These are phyloP conservation scores for Candida mesenterica DNA, from an alignment of 1,139 yeast genomes.

Conservation along the genomic window DNA sequence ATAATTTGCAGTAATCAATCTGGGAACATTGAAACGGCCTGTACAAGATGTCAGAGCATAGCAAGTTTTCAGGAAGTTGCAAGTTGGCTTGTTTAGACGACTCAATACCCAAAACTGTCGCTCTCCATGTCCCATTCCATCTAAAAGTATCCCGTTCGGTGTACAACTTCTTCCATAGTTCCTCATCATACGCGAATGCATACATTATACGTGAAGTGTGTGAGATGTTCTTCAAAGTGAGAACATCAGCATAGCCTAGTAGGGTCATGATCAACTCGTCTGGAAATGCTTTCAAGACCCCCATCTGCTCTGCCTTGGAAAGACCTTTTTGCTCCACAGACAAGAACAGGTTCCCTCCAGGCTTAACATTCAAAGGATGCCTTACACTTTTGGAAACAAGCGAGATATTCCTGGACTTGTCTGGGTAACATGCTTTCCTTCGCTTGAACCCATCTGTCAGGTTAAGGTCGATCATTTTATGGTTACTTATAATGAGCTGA, in stretches of 20 bases:
- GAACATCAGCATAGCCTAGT: constrained; percentile 42
- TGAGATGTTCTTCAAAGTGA: constrained; percentile 49
- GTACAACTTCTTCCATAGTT: constrained; percentile 68
- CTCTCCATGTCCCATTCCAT: constrained; percentile 87
- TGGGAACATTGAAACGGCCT: constrained; percentile 81
- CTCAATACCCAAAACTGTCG: constrained; percentile 48
- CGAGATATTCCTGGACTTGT: constrained; percentile 23
- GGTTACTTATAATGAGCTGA: too few relatives aligned
- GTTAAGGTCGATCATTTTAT: too few relatives aligned
- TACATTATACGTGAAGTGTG: constrained; percentile 65
- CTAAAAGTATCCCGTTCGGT: too few relatives aligned
- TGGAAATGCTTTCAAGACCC: constrained; percentile 48
- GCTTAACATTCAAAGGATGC: constrained; percentile 77
- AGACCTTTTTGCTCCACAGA: constrained; percentile 20
- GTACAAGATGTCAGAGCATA: constrained; percentile 62
- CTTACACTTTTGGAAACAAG: constrained; percentile 26
- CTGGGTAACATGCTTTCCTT: constrained; percentile 10
- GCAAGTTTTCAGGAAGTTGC: constrained; percentile 31
- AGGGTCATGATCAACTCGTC: constrained; percentile 60
- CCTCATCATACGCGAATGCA: constrained; percentile 73
- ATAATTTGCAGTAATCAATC: constrained; percentile 53
- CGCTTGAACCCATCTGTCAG: too few relatives aligned
- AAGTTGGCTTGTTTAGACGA: constrained; percentile 45
- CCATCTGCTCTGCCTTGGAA: constrained; percentile 44
- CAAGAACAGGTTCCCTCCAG: constrained; percentile 59